Evolutionary conservation across 805 yeast species (phyloP), one percentile per base, ranked within the genome.

Genomic region (Candida insectorum): DNA sequence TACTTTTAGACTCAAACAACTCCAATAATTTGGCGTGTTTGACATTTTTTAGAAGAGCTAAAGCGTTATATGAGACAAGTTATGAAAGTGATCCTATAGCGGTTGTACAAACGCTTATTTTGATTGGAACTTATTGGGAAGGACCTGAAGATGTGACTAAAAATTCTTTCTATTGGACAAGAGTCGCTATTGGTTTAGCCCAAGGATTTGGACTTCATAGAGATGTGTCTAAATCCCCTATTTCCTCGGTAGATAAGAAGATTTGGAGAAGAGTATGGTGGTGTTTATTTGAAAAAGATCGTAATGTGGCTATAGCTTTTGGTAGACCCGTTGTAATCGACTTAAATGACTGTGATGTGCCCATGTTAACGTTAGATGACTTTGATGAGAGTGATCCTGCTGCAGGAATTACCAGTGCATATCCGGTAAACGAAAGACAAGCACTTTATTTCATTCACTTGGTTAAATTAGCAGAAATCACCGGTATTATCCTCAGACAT

Each of bases 131-230:
- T 47, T 80, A 77, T 56, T 79, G 87, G 79, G 89, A 80, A 43
- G 80, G 85, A 2, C 83, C 84, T 7, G 81, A 81, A 43, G 79
- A 76, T 44, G 79, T 78, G 23, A 69, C 83, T 18, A 74, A 79
- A 33, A 81, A 79, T 51, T 73, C 79, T 2, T 77, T 73, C 48
- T 79, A 79, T 54, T 79, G 87, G 86, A 71, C 81, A 8, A 68
- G 85, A 31, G 72, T 78, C 8, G 89, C 87, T 1, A 65, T 82
- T 21, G 72, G 79, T 8, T 62, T 79, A 31, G 89, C 89, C 2
- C 88, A 82, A 51, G 83, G 85, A 9, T 71, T 77, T 48, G 95
- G 95, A 1, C 63, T 85, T 44, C 93, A 85, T 53, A 66, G 85
- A 42, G 75, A 68, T 40, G 68, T 74, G 25, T 58, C 63, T 14